Conservation (phyloP, 495 filamentous ascomycete genomes). For the Daldinia decipiens region DNA sequence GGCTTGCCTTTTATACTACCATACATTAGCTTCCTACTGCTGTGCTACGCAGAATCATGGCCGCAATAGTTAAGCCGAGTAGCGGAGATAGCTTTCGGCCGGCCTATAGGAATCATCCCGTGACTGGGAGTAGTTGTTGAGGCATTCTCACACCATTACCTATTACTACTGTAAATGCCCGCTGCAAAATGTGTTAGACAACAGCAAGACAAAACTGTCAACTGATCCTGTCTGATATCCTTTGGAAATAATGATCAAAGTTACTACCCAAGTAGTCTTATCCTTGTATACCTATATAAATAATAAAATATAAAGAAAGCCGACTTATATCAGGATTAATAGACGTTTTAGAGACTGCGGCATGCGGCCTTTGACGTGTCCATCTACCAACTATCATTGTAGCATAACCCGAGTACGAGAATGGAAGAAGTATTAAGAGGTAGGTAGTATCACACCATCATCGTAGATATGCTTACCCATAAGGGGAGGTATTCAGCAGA, state of each 20-base stretch:
- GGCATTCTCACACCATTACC: constrained; percentile 20
- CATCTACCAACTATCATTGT: not conserved
- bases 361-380: not conserved
- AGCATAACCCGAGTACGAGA: constrained; percentile 7
- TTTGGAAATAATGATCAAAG: too few species aligned
- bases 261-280: too few species aligned
- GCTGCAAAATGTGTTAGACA: not conserved
- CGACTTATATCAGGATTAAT: too few species aligned
- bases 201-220: too few species aligned
- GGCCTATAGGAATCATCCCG: constrained; percentile 36
- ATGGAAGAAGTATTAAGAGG: constrained; percentile 7
- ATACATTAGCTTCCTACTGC: constrained; percentile 13
- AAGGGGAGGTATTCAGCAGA: constrained; percentile 13
- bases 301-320: too few species aligned
- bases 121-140: constrained; percentile 15
- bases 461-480: constrained; percentile 9
- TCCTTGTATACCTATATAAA: too few species aligned
- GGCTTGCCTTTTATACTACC: not conserved
- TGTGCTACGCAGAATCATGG: constrained; percentile 19
- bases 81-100: constrained; percentile 14
- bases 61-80: constrained; percentile 15
- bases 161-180: constrained; percentile 4
- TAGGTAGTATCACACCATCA: constrained; percentile 19
- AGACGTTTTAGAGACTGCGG: not conserved
- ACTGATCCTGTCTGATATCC: too few species aligned